phyloP scores from a whole-genome alignment of 371 early-diverging fungal genomes.

The Rhizopus delemar region DNA sequence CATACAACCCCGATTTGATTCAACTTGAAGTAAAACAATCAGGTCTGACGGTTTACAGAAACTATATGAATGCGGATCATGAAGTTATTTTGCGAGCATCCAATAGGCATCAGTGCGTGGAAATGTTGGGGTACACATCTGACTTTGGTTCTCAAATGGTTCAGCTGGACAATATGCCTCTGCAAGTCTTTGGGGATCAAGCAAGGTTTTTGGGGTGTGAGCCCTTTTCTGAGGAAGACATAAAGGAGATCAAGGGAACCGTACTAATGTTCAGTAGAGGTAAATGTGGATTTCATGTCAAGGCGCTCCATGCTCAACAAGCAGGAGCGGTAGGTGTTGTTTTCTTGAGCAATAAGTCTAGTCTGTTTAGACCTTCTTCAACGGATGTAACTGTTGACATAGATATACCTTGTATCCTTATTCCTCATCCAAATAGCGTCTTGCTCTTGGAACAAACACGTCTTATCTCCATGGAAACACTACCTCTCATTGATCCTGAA shows the following conservation, averaged over 20 bases:
- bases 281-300: constrained; percentile 48
- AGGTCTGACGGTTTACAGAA: not conserved
- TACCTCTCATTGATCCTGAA: constrained; percentile 9
- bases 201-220: constrained; percentile 41
- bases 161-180: not conserved
- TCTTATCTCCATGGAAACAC: not conserved
- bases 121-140: constrained; percentile 5
- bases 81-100: constrained; percentile 3
- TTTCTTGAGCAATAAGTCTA: constrained; percentile 25
- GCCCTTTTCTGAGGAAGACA: constrained; percentile 26
- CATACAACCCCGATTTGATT: constrained; percentile 27
- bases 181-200: constrained; percentile 27
- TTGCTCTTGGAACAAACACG: constrained; percentile 1
- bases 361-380: not conserved
- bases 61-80: constrained; percentile 1
- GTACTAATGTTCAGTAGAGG: constrained; percentile 53
- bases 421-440: constrained; percentile 4
- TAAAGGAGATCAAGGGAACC: constrained; percentile 24
- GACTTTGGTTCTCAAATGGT: constrained; percentile 7
- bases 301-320: constrained; percentile 47
- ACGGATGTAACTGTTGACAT: not conserved
- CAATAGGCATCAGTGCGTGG: constrained; percentile 4
- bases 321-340: constrained; percentile 54
- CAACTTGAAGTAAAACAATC: constrained; percentile 18
- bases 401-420: constrained; percentile 11